These are phyloP conservation scores for Encephalitozoon hellem DNA, from an alignment of 371 early-diverging fungal species.

Conservation along the genomic window DNA sequence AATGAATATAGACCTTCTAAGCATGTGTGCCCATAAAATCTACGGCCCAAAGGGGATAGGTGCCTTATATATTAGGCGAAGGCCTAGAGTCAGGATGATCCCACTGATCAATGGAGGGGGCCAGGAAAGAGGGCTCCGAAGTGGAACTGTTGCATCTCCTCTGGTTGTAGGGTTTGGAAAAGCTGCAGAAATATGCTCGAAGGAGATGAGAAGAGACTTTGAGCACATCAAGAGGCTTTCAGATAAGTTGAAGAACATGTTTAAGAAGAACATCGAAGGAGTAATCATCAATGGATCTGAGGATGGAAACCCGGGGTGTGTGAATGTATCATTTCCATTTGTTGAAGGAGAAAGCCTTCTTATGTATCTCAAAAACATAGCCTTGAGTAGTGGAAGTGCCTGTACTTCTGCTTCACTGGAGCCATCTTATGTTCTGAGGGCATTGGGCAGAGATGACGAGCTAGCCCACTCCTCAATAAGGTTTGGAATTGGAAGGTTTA, in stretches of 20 bases:
- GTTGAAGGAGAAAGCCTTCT: constrained; percentile 97
- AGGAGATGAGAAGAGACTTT: constrained; percentile 72
- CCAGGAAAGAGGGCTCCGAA: constrained; percentile 91
- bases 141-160: constrained; percentile 90
- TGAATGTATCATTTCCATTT: constrained; percentile 95
- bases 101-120: constrained; percentile 90
- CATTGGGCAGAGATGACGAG: constrained; percentile 92
- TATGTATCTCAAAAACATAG: constrained; percentile 94
- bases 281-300: constrained; percentile 39
- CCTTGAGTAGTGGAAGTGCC: constrained; percentile 88
- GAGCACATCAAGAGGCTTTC: constrained; percentile 32
- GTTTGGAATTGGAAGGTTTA: constrained; percentile 94
- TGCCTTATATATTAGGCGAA: constrained; percentile 83
- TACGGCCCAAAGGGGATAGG: constrained; percentile 98
- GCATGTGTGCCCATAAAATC: constrained; percentile 92
- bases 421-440: constrained; percentile 91
- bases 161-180: constrained; percentile 88
- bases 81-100: constrained; percentile 84
- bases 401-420: constrained; percentile 96
- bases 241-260: constrained; percentile 33
- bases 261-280: constrained; percentile 30
- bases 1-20: constrained; percentile 87
- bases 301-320: constrained; percentile 66
- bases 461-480: constrained; percentile 93
- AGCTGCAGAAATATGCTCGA: constrained; percentile 74